Evolutionary conservation across 306 rosid genomes (phyloP), one percentile per base, ranked within the genome.

Genomic region (Quercus aquifolioides): DNA sequence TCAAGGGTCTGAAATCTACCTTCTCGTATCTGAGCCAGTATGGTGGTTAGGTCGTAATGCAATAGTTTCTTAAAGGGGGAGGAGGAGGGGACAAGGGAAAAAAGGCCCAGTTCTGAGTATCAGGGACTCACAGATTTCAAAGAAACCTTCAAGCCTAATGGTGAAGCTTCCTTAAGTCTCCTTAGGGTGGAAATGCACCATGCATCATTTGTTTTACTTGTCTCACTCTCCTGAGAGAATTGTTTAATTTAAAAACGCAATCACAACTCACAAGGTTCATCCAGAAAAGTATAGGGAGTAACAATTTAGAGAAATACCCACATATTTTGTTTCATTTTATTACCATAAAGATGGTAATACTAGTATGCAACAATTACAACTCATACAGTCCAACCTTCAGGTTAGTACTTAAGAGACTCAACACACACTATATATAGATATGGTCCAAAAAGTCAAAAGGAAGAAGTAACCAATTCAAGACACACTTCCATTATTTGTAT

Each of bases 131-230:
- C 99, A 72, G 99, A 95, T 95, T 87, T 87, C 89, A 95, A 84
- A 68, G 97, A 78, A 77, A 95, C 95, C 90, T 92, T 95, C 86
- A 91, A 84, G 83, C 99, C 86, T 91, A 95, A 84, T 19, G 99
- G 97, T n/a, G 97, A 88, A 65, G 90, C 90, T 87, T 92, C 92
- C 85, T 91, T 87, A 76, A 92, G 90, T 84, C 95, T 91, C 55
- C 73, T 86, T 17, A 84, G 84, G 81, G 91, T 90, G 74, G 92
- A 74, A 74, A 51, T 80, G 81, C 94, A 95, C 99, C 99, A 95
- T 31, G 86, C 82, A 65, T 91, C 94, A 2, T 86, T 89, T 69
- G 94, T 89, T 86, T 84, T 80, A 74, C 89, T 77, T 56, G 97
- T 92, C 49, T 77, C 95, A 46, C 35, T 78, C 88, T 88, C 94